These are phyloP conservation scores for Globisporangium spiculum DNA, from an alignment of 352 stramenopile genomes.

Conservation along the genomic window DNA sequence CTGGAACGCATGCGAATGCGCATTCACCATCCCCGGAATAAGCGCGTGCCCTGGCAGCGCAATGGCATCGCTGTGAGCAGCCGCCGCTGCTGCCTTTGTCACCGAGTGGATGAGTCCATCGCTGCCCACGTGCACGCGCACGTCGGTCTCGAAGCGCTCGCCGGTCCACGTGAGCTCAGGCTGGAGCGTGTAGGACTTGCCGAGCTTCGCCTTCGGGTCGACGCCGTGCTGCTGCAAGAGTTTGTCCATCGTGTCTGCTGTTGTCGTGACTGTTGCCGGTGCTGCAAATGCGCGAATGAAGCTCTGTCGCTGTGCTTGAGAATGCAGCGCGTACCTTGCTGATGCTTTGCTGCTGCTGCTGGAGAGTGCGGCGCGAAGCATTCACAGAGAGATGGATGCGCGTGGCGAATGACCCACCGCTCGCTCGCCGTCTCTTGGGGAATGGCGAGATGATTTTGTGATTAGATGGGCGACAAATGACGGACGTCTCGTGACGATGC, in stretches of 20 bases:
- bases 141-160: constrained; percentile 44
- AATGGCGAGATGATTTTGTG: not conserved
- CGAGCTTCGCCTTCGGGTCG: constrained; percentile 1
- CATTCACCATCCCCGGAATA: constrained; percentile 73
- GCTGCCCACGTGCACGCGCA: constrained; percentile 48
- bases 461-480: constrained; percentile 2
- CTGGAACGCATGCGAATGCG: constrained; percentile 82
- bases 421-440: not conserved
- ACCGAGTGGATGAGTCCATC: constrained; percentile 49
- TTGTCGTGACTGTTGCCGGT: not conserved
- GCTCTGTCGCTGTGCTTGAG: not conserved
- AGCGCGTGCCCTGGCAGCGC: constrained; percentile 48
- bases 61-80: constrained; percentile 6
- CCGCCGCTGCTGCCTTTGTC: constrained; percentile 10
- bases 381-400: not conserved
- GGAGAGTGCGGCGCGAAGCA: constrained; percentile 7
- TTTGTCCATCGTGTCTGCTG: constrained; percentile 20
- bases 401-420: not conserved
- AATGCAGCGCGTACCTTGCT: not conserved
- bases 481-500: not conserved
- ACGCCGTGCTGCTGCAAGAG: constrained; percentile 19
- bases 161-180: constrained; percentile 73
- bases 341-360: not conserved
- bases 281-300: constrained; percentile 3
- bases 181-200: constrained; percentile 45